phyloP scores from a whole-genome alignment of 2,329 filamentous ascomycete genomes.

The Elsinoe batatas region DNA sequence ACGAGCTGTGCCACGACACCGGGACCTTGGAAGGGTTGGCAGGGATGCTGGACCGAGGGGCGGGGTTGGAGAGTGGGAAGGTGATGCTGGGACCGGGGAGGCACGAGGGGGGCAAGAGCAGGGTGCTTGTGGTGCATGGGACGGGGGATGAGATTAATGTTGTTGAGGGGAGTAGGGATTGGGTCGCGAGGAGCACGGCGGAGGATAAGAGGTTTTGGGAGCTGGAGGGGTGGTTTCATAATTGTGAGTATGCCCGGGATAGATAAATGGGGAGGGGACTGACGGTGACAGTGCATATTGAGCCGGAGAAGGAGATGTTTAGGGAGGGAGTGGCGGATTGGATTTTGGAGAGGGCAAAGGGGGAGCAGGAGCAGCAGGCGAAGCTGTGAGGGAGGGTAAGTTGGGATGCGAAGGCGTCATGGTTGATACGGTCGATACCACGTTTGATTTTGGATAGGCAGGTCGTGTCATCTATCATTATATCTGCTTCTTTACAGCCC shows the following conservation, averaged over 20 bases:
- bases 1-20: constrained; percentile 67
- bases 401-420: not conserved
- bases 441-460: not conserved
- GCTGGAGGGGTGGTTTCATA: constrained; percentile 73
- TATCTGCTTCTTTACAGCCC: not conserved
- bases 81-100: constrained; percentile 34
- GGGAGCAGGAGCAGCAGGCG: not conserved
- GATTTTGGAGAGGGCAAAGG: constrained; percentile 10
- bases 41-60: constrained; percentile 65
- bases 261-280: not conserved
- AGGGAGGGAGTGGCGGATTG: constrained; percentile 11
- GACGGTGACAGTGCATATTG: constrained; percentile 5
- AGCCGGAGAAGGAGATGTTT: constrained; percentile 11
- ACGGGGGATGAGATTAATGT: constrained; percentile 61
- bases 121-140: constrained; percentile 67
- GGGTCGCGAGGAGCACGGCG: constrained; percentile 48
- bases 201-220: constrained; percentile 60
- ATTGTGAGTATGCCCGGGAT: constrained; percentile 34
- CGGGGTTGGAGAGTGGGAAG: constrained; percentile 48
- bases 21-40: constrained; percentile 76
- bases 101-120: constrained; percentile 47
- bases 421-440: constrained; percentile 1
- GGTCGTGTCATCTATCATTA: constrained; percentile 8
- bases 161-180: constrained; percentile 54
- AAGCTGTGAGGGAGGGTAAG: not conserved